Conservation (phyloP, 352 stramenopile species). For the Phytophthora kernoviae region DNA sequence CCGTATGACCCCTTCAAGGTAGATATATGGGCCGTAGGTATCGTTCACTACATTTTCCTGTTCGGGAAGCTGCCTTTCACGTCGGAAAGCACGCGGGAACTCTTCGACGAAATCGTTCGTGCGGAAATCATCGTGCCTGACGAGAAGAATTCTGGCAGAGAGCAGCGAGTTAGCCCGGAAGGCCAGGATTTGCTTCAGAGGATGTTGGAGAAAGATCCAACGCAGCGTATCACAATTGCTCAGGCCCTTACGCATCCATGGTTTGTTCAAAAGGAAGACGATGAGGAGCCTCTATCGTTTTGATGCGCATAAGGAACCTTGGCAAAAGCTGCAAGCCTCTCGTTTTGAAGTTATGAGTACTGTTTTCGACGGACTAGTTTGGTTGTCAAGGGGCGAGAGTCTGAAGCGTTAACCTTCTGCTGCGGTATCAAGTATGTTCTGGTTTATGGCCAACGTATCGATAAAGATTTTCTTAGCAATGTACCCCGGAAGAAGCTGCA, state of each 20-base stretch:
- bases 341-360: too few relatives aligned
- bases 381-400: too few relatives aligned
- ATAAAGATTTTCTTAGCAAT: too few relatives aligned
- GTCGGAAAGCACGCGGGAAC: constrained; percentile 65
- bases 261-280: constrained; percentile 43
- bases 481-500: too few relatives aligned
- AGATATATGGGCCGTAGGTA: constrained; percentile 87
- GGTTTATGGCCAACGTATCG: too few relatives aligned
- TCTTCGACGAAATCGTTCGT: constrained; percentile 82
- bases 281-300: constrained; percentile 75
- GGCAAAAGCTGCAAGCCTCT: too few relatives aligned
- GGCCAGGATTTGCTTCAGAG: constrained; percentile 54
- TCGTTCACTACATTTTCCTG: constrained; percentile 88
- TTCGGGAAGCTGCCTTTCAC: constrained; percentile 85
- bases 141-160: constrained; percentile 7
- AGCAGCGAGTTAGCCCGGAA: constrained; percentile 28
- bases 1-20: constrained; percentile 83
- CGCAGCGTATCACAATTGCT: constrained; percentile 54
- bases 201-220: constrained; percentile 57
- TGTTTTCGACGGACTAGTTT: too few relatives aligned
- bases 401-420: too few relatives aligned
- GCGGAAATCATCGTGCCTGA: constrained; percentile 46
- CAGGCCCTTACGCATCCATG: constrained; percentile 67
- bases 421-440: too few relatives aligned
- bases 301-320: constrained; percentile 27